These are phyloP conservation scores for Puccinia novopanici DNA, from an alignment of 1,284 basidiomycete genomes.

Conservation along the genomic window DNA sequence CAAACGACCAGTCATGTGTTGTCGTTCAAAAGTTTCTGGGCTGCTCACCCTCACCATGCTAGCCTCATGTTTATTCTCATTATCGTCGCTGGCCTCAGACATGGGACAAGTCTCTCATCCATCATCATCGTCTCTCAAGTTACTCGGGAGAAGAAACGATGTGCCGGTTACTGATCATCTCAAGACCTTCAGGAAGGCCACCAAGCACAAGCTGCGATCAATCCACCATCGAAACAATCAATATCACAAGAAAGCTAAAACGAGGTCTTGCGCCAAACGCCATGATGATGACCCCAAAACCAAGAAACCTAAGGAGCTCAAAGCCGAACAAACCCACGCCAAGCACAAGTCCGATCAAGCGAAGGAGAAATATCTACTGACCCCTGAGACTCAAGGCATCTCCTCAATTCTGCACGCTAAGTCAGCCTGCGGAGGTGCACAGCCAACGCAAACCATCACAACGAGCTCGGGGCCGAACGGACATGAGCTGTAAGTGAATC, in stretches of 20 bases:
- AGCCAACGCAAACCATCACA: constrained; percentile 25
- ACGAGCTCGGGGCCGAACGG: constrained; percentile 30
- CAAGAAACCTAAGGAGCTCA: background rate
- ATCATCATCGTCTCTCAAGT: background rate
- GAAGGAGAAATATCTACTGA: background rate
- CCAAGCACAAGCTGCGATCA: constrained; percentile 9
- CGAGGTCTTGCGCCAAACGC: background rate
- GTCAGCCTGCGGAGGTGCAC: constrained; percentile 19
- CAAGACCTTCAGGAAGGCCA: constrained; percentile 20
- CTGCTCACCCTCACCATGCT: background rate
- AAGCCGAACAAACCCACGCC: background rate
- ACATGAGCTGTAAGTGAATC: constrained; percentile 14
- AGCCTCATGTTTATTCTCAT: background rate
- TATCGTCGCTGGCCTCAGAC: background rate
- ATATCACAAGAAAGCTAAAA: constrained; percentile 14
- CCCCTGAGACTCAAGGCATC: background rate
- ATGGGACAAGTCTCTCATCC: background rate
- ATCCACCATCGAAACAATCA: constrained; percentile 6
- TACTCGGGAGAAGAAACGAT: background rate
- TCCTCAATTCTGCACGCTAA: constrained; percentile 1
- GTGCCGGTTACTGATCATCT: background rate
- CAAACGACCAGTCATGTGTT: constrained; percentile 6
- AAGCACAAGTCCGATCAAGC: background rate
- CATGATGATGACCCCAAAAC: background rate
- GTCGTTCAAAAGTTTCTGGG: background rate